phyloP scores from a whole-genome alignment of 352 stramenopile species.

The Saprolegnia parasitica region DNA sequence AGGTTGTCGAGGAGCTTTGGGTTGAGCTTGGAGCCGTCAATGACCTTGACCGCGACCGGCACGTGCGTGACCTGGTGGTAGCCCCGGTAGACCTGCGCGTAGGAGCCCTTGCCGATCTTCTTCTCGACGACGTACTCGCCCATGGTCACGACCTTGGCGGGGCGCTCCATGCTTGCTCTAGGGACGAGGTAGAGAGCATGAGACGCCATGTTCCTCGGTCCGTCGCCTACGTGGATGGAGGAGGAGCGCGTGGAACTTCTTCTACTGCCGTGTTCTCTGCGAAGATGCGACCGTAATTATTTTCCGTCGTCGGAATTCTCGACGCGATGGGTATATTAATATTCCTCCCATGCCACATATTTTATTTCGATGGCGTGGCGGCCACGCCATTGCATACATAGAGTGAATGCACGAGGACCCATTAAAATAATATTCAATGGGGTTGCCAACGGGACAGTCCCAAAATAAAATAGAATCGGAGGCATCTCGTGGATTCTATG shows the following conservation, averaged over 20 bases:
- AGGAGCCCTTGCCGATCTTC: slow-evolving; percentile 90
- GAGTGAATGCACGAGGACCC: too few relatives aligned
- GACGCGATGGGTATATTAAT: neutral
- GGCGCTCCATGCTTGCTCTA: slow-evolving; percentile 41
- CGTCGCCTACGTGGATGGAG: too few relatives aligned
- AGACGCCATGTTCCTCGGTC: too few relatives aligned
- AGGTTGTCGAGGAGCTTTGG: slow-evolving; percentile 95
- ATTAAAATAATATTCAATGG: too few relatives aligned
- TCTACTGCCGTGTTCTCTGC: neutral
- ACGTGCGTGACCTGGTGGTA: slow-evolving; percentile 70
- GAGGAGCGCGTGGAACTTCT: neutral
- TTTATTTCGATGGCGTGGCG: too few relatives aligned
- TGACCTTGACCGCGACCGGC: slow-evolving; percentile 92
- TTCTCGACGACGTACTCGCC: slow-evolving; percentile 87
- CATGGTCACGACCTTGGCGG: slow-evolving; percentile 35
- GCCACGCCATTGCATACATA: too few relatives aligned
- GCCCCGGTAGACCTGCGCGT: slow-evolving; percentile 86
- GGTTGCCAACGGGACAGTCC: too few relatives aligned
- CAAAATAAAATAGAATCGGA: too few relatives aligned
- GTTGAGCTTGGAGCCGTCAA: slow-evolving; percentile 90
- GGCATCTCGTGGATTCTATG: too few relatives aligned
- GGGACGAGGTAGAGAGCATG: too few relatives aligned
- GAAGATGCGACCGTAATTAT: slow-evolving; percentile 4
- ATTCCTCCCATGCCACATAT: neutral
- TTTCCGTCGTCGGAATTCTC: neutral